Conservation (phyloP, 495 filamentous ascomycete species). For the Penicillium antarcticum region DNA sequence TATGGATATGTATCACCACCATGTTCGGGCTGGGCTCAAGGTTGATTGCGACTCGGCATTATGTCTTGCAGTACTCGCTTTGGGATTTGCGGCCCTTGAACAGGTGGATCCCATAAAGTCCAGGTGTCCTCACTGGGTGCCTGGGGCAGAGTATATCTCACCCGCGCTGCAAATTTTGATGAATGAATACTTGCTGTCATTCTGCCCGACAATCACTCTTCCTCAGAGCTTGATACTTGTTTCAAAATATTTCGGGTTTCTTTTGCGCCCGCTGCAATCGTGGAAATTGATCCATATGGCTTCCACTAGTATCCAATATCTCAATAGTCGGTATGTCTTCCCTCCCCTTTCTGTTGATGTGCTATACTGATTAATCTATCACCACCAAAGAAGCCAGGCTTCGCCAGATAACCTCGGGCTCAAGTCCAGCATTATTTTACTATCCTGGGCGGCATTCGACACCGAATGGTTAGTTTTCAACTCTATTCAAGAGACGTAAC, state of each 20-base stretch:
- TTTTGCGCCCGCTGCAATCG: slow-evolving; percentile 3
- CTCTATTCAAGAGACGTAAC: background rate
- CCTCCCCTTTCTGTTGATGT: too few species aligned
- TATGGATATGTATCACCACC: background rate
- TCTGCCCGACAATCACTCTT: slow-evolving; percentile 3
- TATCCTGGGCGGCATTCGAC: slow-evolving; percentile 1
- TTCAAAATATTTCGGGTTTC: slow-evolving; percentile 4
- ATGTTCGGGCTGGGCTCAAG: background rate
- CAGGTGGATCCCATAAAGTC: slow-evolving; percentile 1
- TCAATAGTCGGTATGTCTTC: background rate
- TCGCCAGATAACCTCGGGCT: background rate
- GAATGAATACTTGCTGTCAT: slow-evolving; percentile 4
- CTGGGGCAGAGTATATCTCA: background rate
- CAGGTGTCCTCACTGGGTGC: slow-evolving; percentile 1
- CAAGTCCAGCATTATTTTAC: slow-evolving; percentile 1
- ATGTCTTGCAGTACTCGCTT: slow-evolving; percentile 2
- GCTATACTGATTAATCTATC: too few species aligned
- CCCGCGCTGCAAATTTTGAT: slow-evolving; percentile 3
- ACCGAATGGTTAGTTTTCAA: background rate
- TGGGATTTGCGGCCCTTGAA: slow-evolving; percentile 1
- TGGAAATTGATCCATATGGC: slow-evolving; percentile 10
- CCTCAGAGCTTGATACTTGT: slow-evolving; percentile 2
- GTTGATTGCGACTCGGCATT: slow-evolving; percentile 2
- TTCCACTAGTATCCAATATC: slow-evolving; percentile 8
- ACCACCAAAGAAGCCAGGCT: background rate